These are phyloP conservation scores for Diplosphaera chodatii DNA, from an alignment of 139 green algal genomes.

Conservation along the genomic window DNA sequence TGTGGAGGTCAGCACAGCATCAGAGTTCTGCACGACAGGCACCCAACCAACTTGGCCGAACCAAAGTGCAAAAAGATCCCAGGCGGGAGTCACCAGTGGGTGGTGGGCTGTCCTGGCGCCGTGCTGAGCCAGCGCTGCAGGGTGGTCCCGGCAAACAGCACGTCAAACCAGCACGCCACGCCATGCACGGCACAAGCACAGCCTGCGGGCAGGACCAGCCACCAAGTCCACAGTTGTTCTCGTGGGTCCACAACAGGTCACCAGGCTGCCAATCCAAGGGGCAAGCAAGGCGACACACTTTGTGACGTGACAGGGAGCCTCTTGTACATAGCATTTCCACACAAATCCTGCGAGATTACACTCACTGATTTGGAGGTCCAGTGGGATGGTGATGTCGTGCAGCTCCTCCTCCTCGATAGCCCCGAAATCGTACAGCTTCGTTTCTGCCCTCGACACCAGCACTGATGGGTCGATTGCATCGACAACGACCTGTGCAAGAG, in stretches of 20 bases:
- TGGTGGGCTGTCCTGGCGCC: slow-evolving; percentile 82
- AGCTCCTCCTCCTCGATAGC: slow-evolving; percentile 65
- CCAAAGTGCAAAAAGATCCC: no score
- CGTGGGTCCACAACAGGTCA: no score
- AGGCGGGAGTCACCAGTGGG: slow-evolving; percentile 88
- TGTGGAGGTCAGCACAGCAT: no score
- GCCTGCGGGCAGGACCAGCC: no score
- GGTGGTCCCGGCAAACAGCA: slow-evolving; percentile 77
- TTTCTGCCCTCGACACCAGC: slow-evolving; percentile 50
- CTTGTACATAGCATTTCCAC: no score
- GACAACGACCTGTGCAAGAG: slow-evolving; percentile 73
- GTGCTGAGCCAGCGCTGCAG: slow-evolving; percentile 78
- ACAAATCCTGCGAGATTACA: no score
- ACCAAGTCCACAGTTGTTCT: no score
- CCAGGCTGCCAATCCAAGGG: no score
- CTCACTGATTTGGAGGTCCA: slow-evolving; percentile 37
- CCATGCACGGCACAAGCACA: slow-evolving; percentile 65
- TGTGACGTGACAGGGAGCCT: no score
- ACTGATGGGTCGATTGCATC: slow-evolving; percentile 81
- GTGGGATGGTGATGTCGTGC: slow-evolving; percentile 71
- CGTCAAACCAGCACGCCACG: slow-evolving; percentile 92
- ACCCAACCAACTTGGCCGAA: no score
- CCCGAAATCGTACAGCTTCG: slow-evolving; percentile 72
- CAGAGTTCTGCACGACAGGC: no score
- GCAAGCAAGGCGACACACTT: no score